Evolutionary conservation across 306 rosid genomes (phyloP).

Genomic region (Sicyos baderoa): DNA sequence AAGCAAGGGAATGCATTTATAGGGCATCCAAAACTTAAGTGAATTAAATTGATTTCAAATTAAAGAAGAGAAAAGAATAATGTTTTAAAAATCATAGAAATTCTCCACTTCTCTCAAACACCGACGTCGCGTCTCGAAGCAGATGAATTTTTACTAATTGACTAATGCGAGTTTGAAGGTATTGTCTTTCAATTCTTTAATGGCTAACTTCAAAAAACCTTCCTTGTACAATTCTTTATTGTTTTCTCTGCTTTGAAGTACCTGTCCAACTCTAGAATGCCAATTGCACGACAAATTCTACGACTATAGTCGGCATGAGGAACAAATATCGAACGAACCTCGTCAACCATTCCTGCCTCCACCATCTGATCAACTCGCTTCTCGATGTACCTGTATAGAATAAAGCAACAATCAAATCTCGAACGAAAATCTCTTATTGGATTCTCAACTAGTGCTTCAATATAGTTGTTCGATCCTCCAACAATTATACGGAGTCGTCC

Average conservation of each 20-base stretch:
- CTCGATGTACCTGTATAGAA: slow-evolving; percentile 6
- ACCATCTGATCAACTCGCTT: slow-evolving; percentile 33
- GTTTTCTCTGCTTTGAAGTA: slow-evolving; percentile 13
- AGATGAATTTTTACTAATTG: slow-evolving; percentile 21
- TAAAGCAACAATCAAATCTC: slow-evolving; percentile 24
- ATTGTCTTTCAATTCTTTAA: slow-evolving; percentile 18
- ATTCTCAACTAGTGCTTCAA: slow-evolving; percentile 25
- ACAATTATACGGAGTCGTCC: slow-evolving; percentile 17
- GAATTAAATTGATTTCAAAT: too few species aligned
- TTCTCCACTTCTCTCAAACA: slow-evolving; percentile 7
- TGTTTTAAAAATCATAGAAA: too few species aligned
- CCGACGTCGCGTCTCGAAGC: slow-evolving; percentile 20
- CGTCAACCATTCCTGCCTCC: slow-evolving; percentile 26
- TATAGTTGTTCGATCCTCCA: slow-evolving; percentile 33
- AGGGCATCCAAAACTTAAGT: too few species aligned
- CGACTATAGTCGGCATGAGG: slow-evolving; percentile 17
- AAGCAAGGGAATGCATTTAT: too few species aligned
- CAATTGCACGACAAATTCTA: slow-evolving; percentile 26
- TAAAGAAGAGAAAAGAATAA: too few species aligned
- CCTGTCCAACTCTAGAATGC: slow-evolving; percentile 22
- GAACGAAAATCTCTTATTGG: background rate
- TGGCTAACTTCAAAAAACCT: background rate
- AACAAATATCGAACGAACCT: slow-evolving; percentile 16
- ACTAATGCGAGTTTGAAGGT: slow-evolving; percentile 15
- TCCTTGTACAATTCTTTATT: background rate